Conservation (phyloP, 768 basidiomycete genomes). For the Termitomyces sp. region DNA sequence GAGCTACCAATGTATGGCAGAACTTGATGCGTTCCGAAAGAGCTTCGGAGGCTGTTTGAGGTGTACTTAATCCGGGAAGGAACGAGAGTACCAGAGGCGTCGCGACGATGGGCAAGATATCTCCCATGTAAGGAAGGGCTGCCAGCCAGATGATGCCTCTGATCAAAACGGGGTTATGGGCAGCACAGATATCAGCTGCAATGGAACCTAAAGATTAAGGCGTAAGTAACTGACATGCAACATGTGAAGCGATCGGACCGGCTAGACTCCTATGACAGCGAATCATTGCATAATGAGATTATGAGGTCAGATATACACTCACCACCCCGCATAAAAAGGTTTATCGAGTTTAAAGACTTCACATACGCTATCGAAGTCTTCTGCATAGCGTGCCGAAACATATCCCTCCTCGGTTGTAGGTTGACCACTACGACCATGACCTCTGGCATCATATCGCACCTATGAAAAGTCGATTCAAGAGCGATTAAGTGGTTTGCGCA, state of each 20-base stretch:
- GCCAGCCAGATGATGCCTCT: constrained; percentile 10
- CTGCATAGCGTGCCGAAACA: neutral
- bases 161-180: constrained; percentile 6
- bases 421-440: neutral
- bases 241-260: neutral
- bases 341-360: neutral
- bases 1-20: neutral
- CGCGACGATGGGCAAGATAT: constrained; percentile 8
- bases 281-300: neutral
- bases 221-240: neutral
- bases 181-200: constrained; percentile 12
- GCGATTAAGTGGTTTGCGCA: neutral
- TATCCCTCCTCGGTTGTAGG: neutral
- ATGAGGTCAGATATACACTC: neutral
- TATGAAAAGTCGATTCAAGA: neutral
- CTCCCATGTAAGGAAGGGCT: constrained; percentile 11
- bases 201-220: neutral
- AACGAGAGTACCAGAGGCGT: constrained; percentile 9
- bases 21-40: neutral
- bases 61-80: constrained; percentile 4
- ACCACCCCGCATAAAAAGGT: neutral
- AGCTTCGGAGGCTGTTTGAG: neutral
- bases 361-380: neutral
- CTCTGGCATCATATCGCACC: neutral
- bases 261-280: neutral